phyloP scores from a whole-genome alignment of 371 early-diverging fungal genomes.

The Mortierella sp. region DNA sequence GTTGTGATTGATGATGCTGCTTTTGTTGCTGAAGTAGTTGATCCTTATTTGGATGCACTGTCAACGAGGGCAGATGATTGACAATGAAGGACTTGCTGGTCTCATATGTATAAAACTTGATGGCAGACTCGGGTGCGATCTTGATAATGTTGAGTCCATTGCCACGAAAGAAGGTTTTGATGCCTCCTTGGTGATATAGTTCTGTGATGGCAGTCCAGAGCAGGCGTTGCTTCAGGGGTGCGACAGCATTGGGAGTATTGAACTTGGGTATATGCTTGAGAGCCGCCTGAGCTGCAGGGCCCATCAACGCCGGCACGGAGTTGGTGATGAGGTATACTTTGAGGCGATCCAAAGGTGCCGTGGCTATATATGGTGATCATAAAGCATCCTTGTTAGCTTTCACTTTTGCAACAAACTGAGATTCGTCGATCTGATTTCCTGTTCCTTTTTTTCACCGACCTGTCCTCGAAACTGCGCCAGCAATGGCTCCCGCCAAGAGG shows the following conservation, averaged over 20 bases:
- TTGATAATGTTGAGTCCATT: slow-evolving; percentile 87
- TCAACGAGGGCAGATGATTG: slow-evolving; percentile 34
- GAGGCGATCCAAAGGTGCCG: slow-evolving; percentile 84
- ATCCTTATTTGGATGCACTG: slow-evolving; percentile 21
- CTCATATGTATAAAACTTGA: slow-evolving; percentile 83
- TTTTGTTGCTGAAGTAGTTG: not conserved
- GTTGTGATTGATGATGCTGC: not conserved
- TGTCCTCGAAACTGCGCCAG: slow-evolving; percentile 82
- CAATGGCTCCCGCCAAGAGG: slow-evolving; percentile 79
- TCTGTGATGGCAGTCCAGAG: slow-evolving; percentile 55
- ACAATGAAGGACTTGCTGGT: slow-evolving; percentile 71
- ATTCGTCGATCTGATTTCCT: no score
- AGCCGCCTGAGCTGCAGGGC: slow-evolving; percentile 29
- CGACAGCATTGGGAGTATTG: slow-evolving; percentile 13
- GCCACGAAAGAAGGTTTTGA: slow-evolving; percentile 81
- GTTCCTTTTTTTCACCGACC: slow-evolving; percentile 29
- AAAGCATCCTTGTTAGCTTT: no score
- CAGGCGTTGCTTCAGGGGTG: slow-evolving; percentile 42
- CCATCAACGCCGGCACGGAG: slow-evolving; percentile 45
- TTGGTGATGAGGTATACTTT: slow-evolving; percentile 80
- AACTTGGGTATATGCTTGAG: slow-evolving; percentile 49
- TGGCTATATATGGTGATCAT: no score
- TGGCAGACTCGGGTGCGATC: slow-evolving; percentile 83
- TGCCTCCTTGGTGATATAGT: slow-evolving; percentile 77
- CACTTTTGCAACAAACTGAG: not conserved